phyloP scores from a whole-genome alignment of 768 basidiomycete genomes.

The Rhizopogon vesiculosus region DNA sequence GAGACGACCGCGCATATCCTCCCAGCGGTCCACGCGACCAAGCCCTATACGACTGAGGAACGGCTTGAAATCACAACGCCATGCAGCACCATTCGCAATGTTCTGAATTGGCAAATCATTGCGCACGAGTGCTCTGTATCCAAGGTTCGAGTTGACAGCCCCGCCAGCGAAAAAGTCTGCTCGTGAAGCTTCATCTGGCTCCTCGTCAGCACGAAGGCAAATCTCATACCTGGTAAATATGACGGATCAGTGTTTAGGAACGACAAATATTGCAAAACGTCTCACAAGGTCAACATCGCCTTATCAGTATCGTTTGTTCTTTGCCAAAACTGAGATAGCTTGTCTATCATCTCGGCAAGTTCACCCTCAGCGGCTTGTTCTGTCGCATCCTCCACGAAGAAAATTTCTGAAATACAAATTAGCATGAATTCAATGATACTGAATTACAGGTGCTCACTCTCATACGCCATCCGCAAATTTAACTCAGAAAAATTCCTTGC shows the following conservation, averaged over 20 bases:
- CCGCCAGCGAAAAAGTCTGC: slow-evolving; percentile 58
- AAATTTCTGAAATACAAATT: slow-evolving; percentile 30
- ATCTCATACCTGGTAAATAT: slow-evolving; percentile 52
- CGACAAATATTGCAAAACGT: slow-evolving; percentile 1
- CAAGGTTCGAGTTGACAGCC: slow-evolving; percentile 45
- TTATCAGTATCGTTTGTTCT: slow-evolving; percentile 42
- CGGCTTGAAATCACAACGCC: slow-evolving; percentile 48
- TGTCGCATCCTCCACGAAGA: slow-evolving; percentile 25
- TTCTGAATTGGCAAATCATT: slow-evolving; percentile 39
- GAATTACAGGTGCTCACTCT: slow-evolving; percentile 38
- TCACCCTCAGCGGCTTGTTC: slow-evolving; percentile 33
- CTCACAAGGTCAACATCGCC: slow-evolving; percentile 59
- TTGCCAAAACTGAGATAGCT: slow-evolving; percentile 54
- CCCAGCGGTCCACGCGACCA: slow-evolving; percentile 30
- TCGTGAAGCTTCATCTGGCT: slow-evolving; percentile 36
- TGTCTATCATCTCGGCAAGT: slow-evolving; percentile 44
- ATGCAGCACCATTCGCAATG: slow-evolving; percentile 39
- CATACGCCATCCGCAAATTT: slow-evolving; percentile 50
- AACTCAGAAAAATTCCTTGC: slow-evolving; percentile 39
- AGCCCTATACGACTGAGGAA: slow-evolving; percentile 40
- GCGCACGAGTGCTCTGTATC: slow-evolving; percentile 47
- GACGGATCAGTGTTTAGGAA: background rate
- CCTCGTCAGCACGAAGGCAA: slow-evolving; percentile 48
- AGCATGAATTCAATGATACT: slow-evolving; percentile 3
- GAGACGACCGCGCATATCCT: slow-evolving; percentile 34